Evolutionary conservation across 208 protist genomes (phyloP).

Genomic region (Paratrypanosoma confusum): DNA sequence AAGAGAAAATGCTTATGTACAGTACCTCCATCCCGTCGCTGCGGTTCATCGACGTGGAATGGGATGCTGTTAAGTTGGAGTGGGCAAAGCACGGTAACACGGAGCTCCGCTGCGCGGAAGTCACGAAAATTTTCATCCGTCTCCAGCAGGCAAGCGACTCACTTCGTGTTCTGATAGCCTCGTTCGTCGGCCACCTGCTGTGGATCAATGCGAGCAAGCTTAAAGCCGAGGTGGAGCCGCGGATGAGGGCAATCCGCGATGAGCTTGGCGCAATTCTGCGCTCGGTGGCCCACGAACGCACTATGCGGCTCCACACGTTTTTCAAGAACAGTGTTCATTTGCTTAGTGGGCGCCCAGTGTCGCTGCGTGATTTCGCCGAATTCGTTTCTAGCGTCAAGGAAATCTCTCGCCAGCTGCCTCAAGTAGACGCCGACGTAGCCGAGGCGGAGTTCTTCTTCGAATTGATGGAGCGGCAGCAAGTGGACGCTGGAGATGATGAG

Average conservation of each 20-base stretch:
- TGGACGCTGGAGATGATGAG: constrained; percentile 80
- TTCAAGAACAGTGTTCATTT: constrained; percentile 82
- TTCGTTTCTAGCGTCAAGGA: constrained; percentile 78
- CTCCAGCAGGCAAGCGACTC: constrained; percentile 75
- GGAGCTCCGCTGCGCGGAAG: constrained; percentile 31
- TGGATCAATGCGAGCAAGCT: constrained; percentile 87
- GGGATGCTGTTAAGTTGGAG: constrained; percentile 55
- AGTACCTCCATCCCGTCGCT: constrained; percentile 69
- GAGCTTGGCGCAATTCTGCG: constrained; percentile 68
- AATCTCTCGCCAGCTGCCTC: constrained; percentile 30
- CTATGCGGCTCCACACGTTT: constrained; percentile 64
- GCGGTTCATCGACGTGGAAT: constrained; percentile 79
- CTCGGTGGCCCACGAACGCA: constrained; percentile 36
- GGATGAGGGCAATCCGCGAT: constrained; percentile 64
- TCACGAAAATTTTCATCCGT: constrained; percentile 65
- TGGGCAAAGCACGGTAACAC: constrained; percentile 61
- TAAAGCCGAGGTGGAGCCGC: constrained; percentile 81
- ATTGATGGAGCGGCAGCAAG: constrained; percentile 83
- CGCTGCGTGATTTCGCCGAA: constrained; percentile 70
- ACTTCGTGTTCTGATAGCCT: constrained; percentile 76
- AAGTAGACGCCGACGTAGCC: constrained; percentile 49
- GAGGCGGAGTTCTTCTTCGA: constrained; percentile 84
- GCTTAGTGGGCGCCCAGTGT: constrained; percentile 63
- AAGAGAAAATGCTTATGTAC: constrained; percentile 70
- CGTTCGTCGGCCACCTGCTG: constrained; percentile 76